Evolutionary conservation across 2,329 filamentous ascomycete species (phyloP), one percentile per base, ranked within the genome.

Genomic region (Alternaria angustiovoidea): DNA sequence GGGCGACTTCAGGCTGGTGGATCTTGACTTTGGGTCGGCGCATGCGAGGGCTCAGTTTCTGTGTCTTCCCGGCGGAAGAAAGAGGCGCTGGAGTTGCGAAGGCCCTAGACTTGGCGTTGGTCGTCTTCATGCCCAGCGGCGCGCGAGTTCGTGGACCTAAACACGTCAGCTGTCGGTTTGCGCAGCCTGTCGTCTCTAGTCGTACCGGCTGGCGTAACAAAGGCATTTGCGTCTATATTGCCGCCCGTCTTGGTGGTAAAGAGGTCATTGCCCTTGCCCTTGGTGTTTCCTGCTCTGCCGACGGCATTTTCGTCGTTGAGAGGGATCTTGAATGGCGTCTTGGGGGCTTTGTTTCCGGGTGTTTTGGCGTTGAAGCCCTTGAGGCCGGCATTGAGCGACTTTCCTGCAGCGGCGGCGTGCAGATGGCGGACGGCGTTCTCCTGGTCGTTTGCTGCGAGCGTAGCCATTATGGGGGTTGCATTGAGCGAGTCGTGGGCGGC

Each of bases 121-220:
- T 98, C 1, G 94, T 98, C 80, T 99, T 99, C 84, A 92, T 90
- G 34, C 94, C 94, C 48, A 99, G 82, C 12, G 93, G 91, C 38
- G 94, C 93, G 72, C 94, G 89, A 61, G 84, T 89, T 60, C 88
- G 88, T 62, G 49, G 55, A 49, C 54, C 51, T 48, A 30, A 30
- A 62, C 59, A 54, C 41, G 53, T 66, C 34, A 58, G 58, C 51
- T 12, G 36, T 20, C 36, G 24, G 32, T 43, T 52, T 43, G 46
- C 56, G 54, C 44, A 32, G 39, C 48, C 20, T 38, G 42, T 32
- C 36, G 26, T 51, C 12, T 30, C 39, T 46, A n/a, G 57, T 44
- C 69, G 57, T 61, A 96, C 93, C 91, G 73, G 91, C 85, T 32
- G 94, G 94, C 22, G 94, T 98, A 54, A 91, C 82, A 71, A 96